phyloP scores from a whole-genome alignment of 495 filamentous ascomycete genomes.

The Pyrenopolyporus hunteri region DNA sequence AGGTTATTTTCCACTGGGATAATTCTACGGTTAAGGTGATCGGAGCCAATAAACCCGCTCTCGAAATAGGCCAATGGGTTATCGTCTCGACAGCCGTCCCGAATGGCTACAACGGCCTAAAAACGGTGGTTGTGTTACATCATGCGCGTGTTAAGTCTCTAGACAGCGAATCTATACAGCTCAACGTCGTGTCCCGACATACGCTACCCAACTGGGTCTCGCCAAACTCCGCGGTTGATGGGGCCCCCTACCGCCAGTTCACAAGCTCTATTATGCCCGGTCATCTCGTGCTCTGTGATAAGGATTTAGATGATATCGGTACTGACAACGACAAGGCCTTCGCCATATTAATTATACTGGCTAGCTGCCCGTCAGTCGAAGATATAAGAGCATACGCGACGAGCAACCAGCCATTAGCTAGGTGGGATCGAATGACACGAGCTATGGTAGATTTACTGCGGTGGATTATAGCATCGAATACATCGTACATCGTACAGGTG shows the following conservation, averaged over 20 bases:
- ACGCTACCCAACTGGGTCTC: neutral
- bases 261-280: neutral
- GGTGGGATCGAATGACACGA: slow-evolving; percentile 70
- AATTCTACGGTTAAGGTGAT: neutral
- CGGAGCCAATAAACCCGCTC: neutral
- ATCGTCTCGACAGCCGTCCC: slow-evolving; percentile 12
- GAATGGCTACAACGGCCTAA: no score
- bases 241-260: neutral
- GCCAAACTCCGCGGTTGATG: neutral
- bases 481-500: slow-evolving; percentile 82
- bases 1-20: slow-evolving; percentile 15
- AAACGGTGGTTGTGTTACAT: slow-evolving; percentile 10
- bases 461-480: slow-evolving; percentile 92
- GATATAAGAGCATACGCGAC: slow-evolving; percentile 68
- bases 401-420: slow-evolving; percentile 51
- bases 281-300: slow-evolving; percentile 41
- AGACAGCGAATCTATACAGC: neutral
- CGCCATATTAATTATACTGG: slow-evolving; percentile 64
- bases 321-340: slow-evolving; percentile 53
- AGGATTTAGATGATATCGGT: slow-evolving; percentile 44
- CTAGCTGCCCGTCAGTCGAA: slow-evolving; percentile 69
- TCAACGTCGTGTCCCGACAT: slow-evolving; percentile 29
- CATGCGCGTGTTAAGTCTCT: slow-evolving; percentile 28
- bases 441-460: slow-evolving; percentile 72
- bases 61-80: slow-evolving; percentile 33